Evolutionary conservation across 2,329 filamentous ascomycete genomes (phyloP).

Genomic region (Leptographium lundbergii): DNA sequence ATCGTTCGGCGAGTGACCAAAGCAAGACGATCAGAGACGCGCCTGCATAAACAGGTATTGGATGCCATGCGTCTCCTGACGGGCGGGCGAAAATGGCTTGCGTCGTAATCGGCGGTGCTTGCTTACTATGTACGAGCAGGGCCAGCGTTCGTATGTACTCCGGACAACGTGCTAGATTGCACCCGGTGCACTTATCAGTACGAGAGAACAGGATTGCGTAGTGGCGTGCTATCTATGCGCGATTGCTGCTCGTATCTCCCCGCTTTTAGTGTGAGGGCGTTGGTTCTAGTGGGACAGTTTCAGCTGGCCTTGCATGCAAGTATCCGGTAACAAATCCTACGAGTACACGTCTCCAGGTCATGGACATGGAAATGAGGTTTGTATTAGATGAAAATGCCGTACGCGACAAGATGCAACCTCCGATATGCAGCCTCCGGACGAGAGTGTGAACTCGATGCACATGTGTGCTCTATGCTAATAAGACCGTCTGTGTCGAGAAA

Average conservation of each 20-base stretch:
- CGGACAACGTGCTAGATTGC: no score
- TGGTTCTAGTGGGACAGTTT: not conserved
- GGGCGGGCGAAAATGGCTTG: not conserved
- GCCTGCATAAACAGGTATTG: not conserved
- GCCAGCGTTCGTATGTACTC: not conserved
- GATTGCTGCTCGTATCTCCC: not conserved
- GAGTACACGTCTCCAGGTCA: not conserved
- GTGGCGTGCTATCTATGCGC: not conserved
- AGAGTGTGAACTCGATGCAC: not conserved
- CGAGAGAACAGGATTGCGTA: not conserved
- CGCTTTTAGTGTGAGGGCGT: not conserved
- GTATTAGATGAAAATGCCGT: not conserved
- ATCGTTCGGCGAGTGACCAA: not conserved
- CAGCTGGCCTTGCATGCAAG: not conserved
- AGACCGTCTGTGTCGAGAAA: not conserved
- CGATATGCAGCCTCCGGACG: not conserved
- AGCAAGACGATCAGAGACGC: not conserved
- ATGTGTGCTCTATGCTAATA: not conserved
- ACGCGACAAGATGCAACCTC: not conserved
- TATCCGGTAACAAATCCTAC: no score
- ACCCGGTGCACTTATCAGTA: no score
- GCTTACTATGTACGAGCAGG: not conserved
- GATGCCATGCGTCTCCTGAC: not conserved
- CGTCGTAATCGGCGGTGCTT: not conserved
- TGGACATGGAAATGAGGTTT: not conserved